Evolutionary conservation across 108 stramenopile genomes (phyloP).

Genomic region (Bacterosira constricta): DNA sequence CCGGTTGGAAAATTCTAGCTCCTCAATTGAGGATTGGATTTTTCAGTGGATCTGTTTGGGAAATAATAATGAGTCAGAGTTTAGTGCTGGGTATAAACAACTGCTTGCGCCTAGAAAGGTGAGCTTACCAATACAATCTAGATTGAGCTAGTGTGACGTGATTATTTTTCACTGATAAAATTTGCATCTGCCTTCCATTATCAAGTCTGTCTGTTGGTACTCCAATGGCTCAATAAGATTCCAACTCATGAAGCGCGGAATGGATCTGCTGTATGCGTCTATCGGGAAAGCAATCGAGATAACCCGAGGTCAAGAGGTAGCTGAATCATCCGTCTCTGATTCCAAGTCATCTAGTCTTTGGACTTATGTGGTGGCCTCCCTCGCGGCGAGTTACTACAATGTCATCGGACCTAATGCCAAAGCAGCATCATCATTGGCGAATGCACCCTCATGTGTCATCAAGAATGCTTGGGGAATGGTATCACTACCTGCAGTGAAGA

Average conservation of each 20-base stretch:
- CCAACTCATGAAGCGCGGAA: constrained; percentile 73
- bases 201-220: constrained; percentile 64
- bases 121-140: constrained; percentile 8
- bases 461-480: constrained; percentile 87
- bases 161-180: not conserved
- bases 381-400: constrained; percentile 81
- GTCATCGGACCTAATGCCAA: constrained; percentile 62
- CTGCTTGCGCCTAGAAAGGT: constrained; percentile 40
- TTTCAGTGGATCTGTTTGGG: constrained; percentile 41
- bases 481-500: constrained; percentile 71
- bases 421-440: constrained; percentile 46
- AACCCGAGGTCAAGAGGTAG: constrained; percentile 42
- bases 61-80: constrained; percentile 16
- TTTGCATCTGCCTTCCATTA: not conserved
- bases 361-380: constrained; percentile 64
- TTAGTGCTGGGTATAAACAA: constrained; percentile 13
- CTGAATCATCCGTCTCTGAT: not conserved
- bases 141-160: constrained; percentile 9
- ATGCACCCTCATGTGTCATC: constrained; percentile 61
- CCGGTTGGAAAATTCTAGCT: constrained; percentile 54
- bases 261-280: constrained; percentile 83
- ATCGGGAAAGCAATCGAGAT: constrained; percentile 74
- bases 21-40: constrained; percentile 64
- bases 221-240: constrained; percentile 78
- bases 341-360: constrained; percentile 40